These are phyloP conservation scores for Lonicera japonica DNA, from an alignment of 129 eudicot species.

Conservation along the genomic window DNA sequence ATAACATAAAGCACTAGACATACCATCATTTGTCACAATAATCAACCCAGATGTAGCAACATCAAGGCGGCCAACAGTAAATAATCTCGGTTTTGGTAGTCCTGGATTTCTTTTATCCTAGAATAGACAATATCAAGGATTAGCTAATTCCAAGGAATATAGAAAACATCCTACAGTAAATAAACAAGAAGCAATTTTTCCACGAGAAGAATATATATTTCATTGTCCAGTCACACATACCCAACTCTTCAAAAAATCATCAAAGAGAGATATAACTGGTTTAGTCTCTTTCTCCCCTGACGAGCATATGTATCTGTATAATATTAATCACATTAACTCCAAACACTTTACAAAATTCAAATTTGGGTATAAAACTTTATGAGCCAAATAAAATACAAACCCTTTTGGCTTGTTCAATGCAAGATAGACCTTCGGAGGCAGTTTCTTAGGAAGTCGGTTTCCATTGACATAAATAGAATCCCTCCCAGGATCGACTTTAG, in stretches of 20 bases:
- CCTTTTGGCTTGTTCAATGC: conserved; percentile 99
- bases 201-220: too few species aligned
- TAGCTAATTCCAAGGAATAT: not conserved
- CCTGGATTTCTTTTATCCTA: conserved; percentile 73
- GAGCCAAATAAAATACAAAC: conserved; percentile 29
- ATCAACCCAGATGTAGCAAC: conserved; percentile 90
- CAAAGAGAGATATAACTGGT: conserved; percentile 56
- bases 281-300: conserved; percentile 80
- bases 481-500: conserved; percentile 83
- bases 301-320: conserved; percentile 84
- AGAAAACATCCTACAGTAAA: not conserved
- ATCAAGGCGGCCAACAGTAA: conserved; percentile 92
- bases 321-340: conserved; percentile 4
- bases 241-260: conserved; percentile 82
- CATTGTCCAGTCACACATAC: conserved; percentile 41
- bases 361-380: not conserved
- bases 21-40: conserved; percentile 95
- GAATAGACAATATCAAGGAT: conserved; percentile 6
- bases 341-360: not conserved
- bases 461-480: conserved; percentile 96
- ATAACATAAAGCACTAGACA: conserved; percentile 1
- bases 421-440: conserved; percentile 90
- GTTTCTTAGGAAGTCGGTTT: conserved; percentile 77
- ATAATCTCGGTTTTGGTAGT: conserved; percentile 75
- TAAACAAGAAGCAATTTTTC: not conserved